phyloP scores from a whole-genome alignment of 2,329 filamentous ascomycete genomes.

The Alternaria alternata region DNA sequence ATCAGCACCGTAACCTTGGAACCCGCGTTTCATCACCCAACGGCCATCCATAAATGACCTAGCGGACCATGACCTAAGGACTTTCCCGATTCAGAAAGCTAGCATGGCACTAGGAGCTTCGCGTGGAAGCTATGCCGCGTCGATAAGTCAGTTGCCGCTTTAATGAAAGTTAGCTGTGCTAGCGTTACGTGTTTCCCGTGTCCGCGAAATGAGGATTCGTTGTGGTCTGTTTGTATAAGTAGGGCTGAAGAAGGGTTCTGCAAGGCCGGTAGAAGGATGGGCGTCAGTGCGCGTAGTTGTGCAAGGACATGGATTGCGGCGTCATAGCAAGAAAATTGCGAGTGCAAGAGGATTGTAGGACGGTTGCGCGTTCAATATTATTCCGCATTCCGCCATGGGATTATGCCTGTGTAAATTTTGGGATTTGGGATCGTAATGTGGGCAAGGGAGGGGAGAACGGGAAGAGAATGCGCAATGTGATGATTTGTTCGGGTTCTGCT shows the following conservation, averaged over 20 bases:
- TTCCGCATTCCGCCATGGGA: neutral
- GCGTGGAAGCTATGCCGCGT: conserved; percentile 38
- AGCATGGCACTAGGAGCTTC: conserved; percentile 7
- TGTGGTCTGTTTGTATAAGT: conserved; percentile 7
- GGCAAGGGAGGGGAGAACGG: neutral
- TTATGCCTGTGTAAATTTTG: neutral
- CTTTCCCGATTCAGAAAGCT: conserved; percentile 10
- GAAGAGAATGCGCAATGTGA: neutral
- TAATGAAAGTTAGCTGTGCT: conserved; percentile 5
- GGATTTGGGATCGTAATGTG: neutral
- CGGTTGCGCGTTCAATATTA: conserved; percentile 12
- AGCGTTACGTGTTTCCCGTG: conserved; percentile 11
- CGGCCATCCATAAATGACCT: conserved; percentile 5
- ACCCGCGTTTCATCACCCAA: conserved; percentile 15
- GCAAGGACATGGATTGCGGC: conserved; percentile 28
- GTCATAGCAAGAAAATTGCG: conserved; percentile 18
- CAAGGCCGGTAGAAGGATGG: conserved; percentile 27
- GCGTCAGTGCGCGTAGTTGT: conserved; percentile 34
- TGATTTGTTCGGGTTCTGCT: conserved; percentile 13
- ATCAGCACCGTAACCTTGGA: neutral
- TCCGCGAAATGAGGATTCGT: conserved; percentile 20
- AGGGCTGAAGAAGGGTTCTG: conserved; percentile 28
- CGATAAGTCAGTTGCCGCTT: conserved; percentile 8
- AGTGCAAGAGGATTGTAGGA: conserved; percentile 11
- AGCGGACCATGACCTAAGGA: conserved; percentile 1